Base-by-base conservation (phyloP, 495 filamentous ascomycete genomes). In the Aspergillus incahuasiensis region DNA sequence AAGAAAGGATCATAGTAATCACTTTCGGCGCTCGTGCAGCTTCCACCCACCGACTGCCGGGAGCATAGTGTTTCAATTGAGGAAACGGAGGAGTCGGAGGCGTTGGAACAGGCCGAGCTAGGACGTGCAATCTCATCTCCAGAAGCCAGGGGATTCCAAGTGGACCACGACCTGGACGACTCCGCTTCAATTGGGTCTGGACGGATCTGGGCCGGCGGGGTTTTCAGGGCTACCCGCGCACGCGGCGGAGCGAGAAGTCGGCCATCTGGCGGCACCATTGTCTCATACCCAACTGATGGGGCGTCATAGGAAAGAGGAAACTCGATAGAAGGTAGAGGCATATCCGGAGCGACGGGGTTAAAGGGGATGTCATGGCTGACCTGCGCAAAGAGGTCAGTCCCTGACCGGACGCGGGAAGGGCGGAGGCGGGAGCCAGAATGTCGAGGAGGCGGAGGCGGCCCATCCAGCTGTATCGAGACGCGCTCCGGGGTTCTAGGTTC, bases 31-130 rank as follows among this genome's bases (percentile, higher is more conserved):
- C 84, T 87, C 8, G 84, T 85, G 63, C 83, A 88, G 63, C 85
- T 88, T 42, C 81, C 86, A 49, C 82, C 85, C 48, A 80, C 70
- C 3, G 86, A 86, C 0, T 74, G 82, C 45, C 82, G 85, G 15
- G 87, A 87, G 16, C 77, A 78, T 18, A 79, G 78, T 25, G 83
- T 90, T 49, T 82, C 82, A 52, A 79, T 76, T 0, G 87, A 89
- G 34, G 85, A 87, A 40, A 83, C 66, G 2, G 87, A 90, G 3
- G 87, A 90, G 64, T 88, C 81, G 5, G 87, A 90, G 35, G 79
- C 73, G 35, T 75, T 78, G 0, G 87, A 89, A 55, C 79, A 85
- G 4, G 75, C 75, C 5, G 83, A 87, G 38, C 71, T 68, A 5
- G 82, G 83, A 21, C 83, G 81, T 57, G 70, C 69, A 32, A 85